A percentile compares a stretch with the other conserved stretches of the same genome.
These are phyloP conservation scores for Sporothrix phasma DNA, from an alignment of 2,329 filamentous ascomycete genomes.

Conservation along the genomic window DNA sequence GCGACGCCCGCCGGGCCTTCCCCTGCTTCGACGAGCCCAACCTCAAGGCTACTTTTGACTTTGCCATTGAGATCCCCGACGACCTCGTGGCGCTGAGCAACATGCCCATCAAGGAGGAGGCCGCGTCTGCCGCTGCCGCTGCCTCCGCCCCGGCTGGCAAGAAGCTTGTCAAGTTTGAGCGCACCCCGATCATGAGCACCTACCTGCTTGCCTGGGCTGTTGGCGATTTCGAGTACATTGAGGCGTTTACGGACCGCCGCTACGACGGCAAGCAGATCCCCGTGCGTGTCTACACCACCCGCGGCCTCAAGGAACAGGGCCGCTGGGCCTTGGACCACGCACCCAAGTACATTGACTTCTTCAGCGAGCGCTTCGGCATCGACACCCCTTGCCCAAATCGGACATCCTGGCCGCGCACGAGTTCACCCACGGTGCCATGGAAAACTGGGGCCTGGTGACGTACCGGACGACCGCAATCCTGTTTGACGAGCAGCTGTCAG, in stretches of 20 bases:
- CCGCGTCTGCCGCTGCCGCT: conserved; percentile 30
- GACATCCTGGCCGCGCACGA: conserved; percentile 88
- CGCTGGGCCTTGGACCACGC: conserved; percentile 83
- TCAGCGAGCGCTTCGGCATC: conserved; percentile 87
- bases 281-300: conserved; percentile 91
- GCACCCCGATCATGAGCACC: conserved; percentile 82
- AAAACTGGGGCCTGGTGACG: conserved; percentile 94
- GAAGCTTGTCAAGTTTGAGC: conserved; percentile 69
- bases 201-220: conserved; percentile 89
- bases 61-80: conserved; percentile 81
- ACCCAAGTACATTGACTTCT: conserved; percentile 89
- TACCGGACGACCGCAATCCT: conserved; percentile 91
- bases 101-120: conserved; percentile 76
- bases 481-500: conserved; percentile 89
- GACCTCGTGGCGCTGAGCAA: conserved; percentile 87
- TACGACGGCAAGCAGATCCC: conserved; percentile 78
- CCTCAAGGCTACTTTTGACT: conserved; percentile 90
- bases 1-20: conserved; percentile 88
- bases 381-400: conserved; percentile 85
- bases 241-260: conserved; percentile 77
- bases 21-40: conserved; percentile 98
- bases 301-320: conserved; percentile 87
- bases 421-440: conserved; percentile 82
- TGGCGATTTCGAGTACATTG: conserved; percentile 94
- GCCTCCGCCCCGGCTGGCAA: conserved; percentile 36